These are phyloP conservation scores for Fallopia convolvulus DNA, from an alignment of 148 eudicot genomes.

Conservation along the genomic window DNA sequence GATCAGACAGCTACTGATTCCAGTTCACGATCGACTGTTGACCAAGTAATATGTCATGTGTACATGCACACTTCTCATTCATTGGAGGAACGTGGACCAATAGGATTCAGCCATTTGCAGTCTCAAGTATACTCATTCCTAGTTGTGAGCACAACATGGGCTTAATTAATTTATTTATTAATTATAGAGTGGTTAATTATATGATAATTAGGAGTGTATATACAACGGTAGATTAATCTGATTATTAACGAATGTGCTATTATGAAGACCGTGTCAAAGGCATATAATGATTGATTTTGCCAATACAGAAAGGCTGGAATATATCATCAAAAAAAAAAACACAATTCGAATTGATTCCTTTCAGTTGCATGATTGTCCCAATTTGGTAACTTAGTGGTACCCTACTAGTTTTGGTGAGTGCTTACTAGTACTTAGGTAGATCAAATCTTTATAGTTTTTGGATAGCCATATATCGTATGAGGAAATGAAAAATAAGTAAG, in stretches of 20 bases:
- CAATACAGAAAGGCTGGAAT: constrained; percentile 2
- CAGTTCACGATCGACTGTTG: constrained; percentile 6
- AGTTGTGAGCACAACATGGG: constrained; percentile 9
- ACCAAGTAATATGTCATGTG: constrained; percentile 9
- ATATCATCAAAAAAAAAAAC: neutral
- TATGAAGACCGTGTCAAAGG: constrained; percentile 8
- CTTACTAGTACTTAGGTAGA: neutral
- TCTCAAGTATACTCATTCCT: neutral
- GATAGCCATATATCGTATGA: too few relatives aligned
- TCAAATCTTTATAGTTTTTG: neutral
- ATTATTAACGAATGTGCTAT: neutral
- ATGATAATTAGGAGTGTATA: neutral
- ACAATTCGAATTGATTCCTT: neutral
- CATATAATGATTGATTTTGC: constrained; percentile 5
- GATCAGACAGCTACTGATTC: neutral
- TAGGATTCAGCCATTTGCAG: constrained; percentile 8
- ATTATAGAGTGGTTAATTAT: neutral
- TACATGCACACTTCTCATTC: constrained; percentile 1
- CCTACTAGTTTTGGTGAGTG: constrained; percentile 7
- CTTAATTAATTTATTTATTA: neutral
- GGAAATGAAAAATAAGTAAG: too few relatives aligned
- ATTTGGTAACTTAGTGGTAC: constrained; percentile 5
- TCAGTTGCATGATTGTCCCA: constrained; percentile 9
- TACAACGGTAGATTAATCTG: neutral
- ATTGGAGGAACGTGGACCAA: neutral